A percentile compares a stretch with the other conserved stretches of the same genome.
Conservation (phyloP, 768 basidiomycete genomes). For the Mycena filopes region DNA sequence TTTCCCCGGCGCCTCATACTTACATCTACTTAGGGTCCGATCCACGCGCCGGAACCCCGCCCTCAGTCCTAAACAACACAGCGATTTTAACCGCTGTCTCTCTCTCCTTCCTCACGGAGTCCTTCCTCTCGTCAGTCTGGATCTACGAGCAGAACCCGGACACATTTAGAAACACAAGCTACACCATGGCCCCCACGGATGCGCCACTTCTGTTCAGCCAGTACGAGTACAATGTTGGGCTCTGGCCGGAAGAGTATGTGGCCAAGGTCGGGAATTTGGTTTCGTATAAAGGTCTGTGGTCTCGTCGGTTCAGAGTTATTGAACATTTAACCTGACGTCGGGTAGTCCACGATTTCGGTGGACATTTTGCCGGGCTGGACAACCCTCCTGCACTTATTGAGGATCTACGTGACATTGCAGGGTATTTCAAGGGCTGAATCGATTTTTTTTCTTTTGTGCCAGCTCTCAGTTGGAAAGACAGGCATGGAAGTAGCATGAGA, state of each 20-base stretch:
- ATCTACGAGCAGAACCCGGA: constrained; percentile 26
- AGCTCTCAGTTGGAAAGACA: no score
- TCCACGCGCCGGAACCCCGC: constrained; percentile 24
- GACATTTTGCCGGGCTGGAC: constrained; percentile 21
- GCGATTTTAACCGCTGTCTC: constrained; percentile 37
- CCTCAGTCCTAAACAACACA: constrained; percentile 5
- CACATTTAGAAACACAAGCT: neutral
- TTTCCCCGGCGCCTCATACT: no score
- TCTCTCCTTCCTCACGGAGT: constrained; percentile 37
- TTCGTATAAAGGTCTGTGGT: neutral
- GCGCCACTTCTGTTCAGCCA: constrained; percentile 18
- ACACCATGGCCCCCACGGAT: constrained; percentile 4
- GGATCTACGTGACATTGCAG: constrained; percentile 24
- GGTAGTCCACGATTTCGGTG: constrained; percentile 23
- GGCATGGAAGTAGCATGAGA: no score
- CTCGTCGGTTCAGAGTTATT: neutral
- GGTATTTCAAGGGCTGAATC: no score
- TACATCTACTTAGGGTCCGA: constrained; percentile 18
- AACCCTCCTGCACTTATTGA: constrained; percentile 24
- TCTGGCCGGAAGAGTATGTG: constrained; percentile 16
- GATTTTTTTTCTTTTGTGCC: no score
- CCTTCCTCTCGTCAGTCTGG: constrained; percentile 33
- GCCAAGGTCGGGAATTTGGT: constrained; percentile 8
- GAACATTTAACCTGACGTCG: neutral
- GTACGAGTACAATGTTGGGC: constrained; percentile 17